These are phyloP conservation scores for Botrytis galanthina DNA, from an alignment of 2,329 filamentous ascomycete species.

Conservation along the genomic window DNA sequence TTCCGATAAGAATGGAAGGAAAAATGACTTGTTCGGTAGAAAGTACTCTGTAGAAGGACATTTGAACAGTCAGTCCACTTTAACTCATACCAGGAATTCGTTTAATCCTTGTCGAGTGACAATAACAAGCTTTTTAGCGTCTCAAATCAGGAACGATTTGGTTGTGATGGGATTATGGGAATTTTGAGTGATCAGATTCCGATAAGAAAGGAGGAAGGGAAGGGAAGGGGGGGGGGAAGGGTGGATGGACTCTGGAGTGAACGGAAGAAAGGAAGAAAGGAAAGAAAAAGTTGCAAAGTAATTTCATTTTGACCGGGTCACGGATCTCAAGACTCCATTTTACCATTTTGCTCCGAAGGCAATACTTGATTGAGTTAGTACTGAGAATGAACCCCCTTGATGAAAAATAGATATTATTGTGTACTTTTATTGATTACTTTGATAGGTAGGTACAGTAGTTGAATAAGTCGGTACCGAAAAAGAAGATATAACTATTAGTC, in stretches of 20 bases:
- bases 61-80: neutral
- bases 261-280: neutral
- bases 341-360: neutral
- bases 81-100: neutral
- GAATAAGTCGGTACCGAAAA: neutral
- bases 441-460: neutral
- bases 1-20: neutral
- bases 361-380: neutral
- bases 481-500: neutral
- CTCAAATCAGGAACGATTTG: neutral
- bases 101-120: neutral
- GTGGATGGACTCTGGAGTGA: neutral
- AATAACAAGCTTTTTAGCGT: neutral
- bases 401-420: neutral
- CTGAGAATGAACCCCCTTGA: neutral
- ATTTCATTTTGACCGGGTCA: slow-evolving; percentile 1
- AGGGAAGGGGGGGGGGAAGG: neutral
- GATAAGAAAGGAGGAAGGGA: neutral
- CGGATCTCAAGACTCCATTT: neutral
- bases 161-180: neutral
- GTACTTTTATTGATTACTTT: neutral
- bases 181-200: neutral
- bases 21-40: neutral
- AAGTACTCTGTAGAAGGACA: neutral
- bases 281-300: neutral